Base-by-base conservation (phyloP, 2,329 filamentous ascomycete species). In the Claviceps sorghi region DNA sequence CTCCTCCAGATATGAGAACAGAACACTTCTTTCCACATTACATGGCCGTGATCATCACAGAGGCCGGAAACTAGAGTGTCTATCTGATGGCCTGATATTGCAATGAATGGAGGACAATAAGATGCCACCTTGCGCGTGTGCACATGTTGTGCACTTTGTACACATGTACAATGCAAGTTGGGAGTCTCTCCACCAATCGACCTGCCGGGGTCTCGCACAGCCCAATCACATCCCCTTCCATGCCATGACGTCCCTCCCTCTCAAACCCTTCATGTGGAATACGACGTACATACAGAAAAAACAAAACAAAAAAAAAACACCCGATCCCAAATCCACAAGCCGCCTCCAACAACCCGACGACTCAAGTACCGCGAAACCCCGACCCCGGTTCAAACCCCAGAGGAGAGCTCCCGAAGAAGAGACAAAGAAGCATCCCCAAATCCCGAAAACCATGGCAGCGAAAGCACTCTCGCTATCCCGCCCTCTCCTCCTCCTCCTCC, bases 401-500 rank as follows among this genome's bases (percentile, higher is more conserved):
- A 46, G 22, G n/a, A 45, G 43, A 30, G 17, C 26, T 6, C 13
- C 3, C 29, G 21, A 45, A 9, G 22, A 32, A 32, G 26, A 29
- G 4, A n/a, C n/a, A 22, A 47, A 7, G 29, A 8, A 42, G 19
- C 5, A 26, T 26, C 26, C 5, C 26, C 26, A 26, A 26, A 26
- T 5, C 26, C 26, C 26, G 26, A 49, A 15, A n/a, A 40, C 51
- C 53, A 68, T 68, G 66, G 61, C 65, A 19, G 60, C 64, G 26
- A 60, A 58, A 57, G 50, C 61, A 49, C 52, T 59, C 17, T 52
- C 54, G 2, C 46, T 48, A n/a, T 42, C 54, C 22, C 59, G 55
- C 19, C 52, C 53, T 11, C 51, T 60, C 11, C 26, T 59, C 48
- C 61, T 26, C 57, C 52, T 38, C 15, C 36, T n/a, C 15, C 36